Base-by-base conservation (phyloP, 345 rosid genomes). In the Populus nigra region DNA sequence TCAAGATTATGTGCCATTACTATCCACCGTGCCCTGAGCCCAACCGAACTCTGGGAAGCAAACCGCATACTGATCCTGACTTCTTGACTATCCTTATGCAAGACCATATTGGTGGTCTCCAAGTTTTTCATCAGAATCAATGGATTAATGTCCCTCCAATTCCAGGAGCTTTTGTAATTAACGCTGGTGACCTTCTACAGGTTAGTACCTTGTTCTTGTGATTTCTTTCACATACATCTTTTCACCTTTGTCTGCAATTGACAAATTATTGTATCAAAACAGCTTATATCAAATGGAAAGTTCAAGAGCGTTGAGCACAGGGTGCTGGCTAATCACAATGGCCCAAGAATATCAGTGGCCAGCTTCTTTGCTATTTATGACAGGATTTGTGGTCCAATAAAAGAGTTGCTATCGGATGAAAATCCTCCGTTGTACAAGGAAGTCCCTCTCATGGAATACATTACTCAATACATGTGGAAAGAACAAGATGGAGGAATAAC, bases 1-100 rank as follows among this genome's bases (percentile, higher is more conserved):
- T 36, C 35, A 7, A 27, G 43, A 43, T 84, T 20, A 65, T 8
- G 65, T 78, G 80, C 59, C 84, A 84, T 27, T 81, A 84, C 82
- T 75, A 84, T 65, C 86, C 82, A 49, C 49, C 76, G 22, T 80
- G 86, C 67, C 86, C 86, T 11, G 76, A 83, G 71, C 81, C 83
- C 6, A 65, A 73, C 16, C 78, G 35, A 10, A 75, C 85, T 31
- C 38, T 73, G 43, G 86, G 86, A 35, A 78, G 49, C 36, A 13
- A 71, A 62, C 47, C 62, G 13, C 83, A 83, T 41, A 43, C 47
- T 0, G 83, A 83, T 70, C 73, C 78, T 15, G 72, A 43, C 31
- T 73, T 83, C 62, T 6, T 83, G 68, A 83, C 78, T 1, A 39
- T 79, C 71, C 76, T 79, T 36, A 36, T 79, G 16, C 85, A 79